These are phyloP conservation scores for Boletus sp. DNA, from an alignment of 1,284 basidiomycete species.

Conservation along the genomic window DNA sequence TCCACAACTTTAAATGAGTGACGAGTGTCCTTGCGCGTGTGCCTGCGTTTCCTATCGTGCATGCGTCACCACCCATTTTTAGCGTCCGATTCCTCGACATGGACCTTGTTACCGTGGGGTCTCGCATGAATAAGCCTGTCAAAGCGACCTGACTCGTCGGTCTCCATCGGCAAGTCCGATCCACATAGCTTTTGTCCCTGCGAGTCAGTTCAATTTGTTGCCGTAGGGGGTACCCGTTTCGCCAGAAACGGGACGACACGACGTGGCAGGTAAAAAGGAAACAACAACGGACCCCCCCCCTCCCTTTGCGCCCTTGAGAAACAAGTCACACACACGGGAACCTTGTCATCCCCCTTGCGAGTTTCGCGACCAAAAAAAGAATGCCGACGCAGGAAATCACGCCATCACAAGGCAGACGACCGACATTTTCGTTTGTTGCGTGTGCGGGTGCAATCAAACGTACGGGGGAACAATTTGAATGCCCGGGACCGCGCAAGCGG, in stretches of 20 bases:
- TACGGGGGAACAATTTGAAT: too few species aligned
- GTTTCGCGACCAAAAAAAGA: neutral
- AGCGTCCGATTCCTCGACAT: slow-evolving; percentile 26
- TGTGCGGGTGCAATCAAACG: slow-evolving; percentile 2
- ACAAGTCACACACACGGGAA: neutral
- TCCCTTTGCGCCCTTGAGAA: too few species aligned
- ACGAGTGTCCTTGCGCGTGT: slow-evolving; percentile 13
- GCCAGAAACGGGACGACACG: slow-evolving; percentile 7
- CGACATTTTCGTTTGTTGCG: neutral
- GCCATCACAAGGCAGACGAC: neutral
- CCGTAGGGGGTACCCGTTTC: slow-evolving; percentile 6
- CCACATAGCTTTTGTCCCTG: slow-evolving; percentile 5
- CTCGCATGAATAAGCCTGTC: slow-evolving; percentile 9
- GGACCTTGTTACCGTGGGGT: slow-evolving; percentile 18
- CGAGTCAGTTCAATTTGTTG: slow-evolving; percentile 10
- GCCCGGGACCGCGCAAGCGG: slow-evolving; percentile 6
- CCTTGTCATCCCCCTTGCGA: slow-evolving; percentile 1
- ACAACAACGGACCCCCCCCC: neutral
- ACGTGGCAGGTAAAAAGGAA: slow-evolving; percentile 5
- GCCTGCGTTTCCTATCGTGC: slow-evolving; percentile 9
- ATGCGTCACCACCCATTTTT: slow-evolving; percentile 2
- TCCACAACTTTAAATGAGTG: slow-evolving; percentile 17
- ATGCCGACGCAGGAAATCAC: neutral
- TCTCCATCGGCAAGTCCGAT: slow-evolving; percentile 5
- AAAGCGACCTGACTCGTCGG: slow-evolving; percentile 6